A percentile compares a stretch with the other conserved stretches of the same genome.
Evolutionary conservation across 352 stramenopile genomes (phyloP).

Genomic region (Phytophthora citricola): DNA sequence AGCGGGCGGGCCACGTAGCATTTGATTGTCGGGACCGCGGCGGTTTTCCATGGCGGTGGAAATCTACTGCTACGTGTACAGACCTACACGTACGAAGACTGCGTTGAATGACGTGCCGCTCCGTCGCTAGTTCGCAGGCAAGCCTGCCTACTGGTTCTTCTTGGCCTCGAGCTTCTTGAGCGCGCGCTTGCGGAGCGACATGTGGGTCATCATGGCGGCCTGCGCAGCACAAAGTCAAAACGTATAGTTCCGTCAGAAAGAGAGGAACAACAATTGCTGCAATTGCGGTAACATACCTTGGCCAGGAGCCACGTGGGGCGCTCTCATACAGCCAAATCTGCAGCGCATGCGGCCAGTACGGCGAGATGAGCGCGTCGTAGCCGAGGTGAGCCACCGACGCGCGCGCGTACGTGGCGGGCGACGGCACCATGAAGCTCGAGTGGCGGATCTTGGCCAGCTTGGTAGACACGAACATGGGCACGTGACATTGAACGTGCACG

Average conservation of each 20-base stretch:
- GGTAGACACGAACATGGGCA: conserved; percentile 99
- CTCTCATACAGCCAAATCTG: conserved; percentile 95
- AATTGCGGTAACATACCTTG: conserved; percentile 63
- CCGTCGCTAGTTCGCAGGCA: not conserved
- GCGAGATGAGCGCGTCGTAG: conserved; percentile 92
- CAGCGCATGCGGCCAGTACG: conserved; percentile 96
- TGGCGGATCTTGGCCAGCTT: conserved; percentile 99
- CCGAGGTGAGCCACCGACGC: conserved; percentile 94
- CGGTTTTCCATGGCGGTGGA: conserved; percentile 9
- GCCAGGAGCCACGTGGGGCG: conserved; percentile 83
- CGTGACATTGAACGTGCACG: conserved; percentile 97
- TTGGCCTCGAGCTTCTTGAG: conserved; percentile 90
- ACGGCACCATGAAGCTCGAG: conserved; percentile 93
- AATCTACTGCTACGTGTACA: not conserved
- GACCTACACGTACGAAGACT: not conserved
- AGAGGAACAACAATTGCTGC: not conserved
- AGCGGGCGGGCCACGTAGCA: conserved; percentile 4
- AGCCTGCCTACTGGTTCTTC: conserved; percentile 69
- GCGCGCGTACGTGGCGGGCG: conserved; percentile 90
- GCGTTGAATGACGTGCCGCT: conserved; percentile 5
- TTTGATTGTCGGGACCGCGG: conserved; percentile 4
- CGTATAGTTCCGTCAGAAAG: conserved; percentile 19
- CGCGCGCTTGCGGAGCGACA: conserved; percentile 84
- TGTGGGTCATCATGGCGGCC: conserved; percentile 76
- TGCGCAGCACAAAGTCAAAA: conserved; percentile 29